A percentile compares a stretch with the other conserved stretches of the same genome.
Conservation (phyloP, 495 filamentous ascomycete genomes). For the Cudoniella acicularis region DNA sequence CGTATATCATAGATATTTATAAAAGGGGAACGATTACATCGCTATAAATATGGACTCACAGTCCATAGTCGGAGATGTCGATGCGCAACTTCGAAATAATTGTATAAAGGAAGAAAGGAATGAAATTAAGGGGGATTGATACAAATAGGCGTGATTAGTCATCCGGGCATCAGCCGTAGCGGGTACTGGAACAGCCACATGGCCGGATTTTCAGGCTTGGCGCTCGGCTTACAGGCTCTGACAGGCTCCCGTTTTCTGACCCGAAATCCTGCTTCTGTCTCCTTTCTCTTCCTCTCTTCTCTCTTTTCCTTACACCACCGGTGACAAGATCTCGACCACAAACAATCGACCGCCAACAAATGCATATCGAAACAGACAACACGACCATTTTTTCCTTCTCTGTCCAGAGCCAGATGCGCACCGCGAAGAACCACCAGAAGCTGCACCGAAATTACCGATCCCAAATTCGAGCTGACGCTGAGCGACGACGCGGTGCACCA, state of each 20-base stretch:
- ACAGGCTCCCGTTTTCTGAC: background rate
- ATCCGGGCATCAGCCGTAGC: background rate
- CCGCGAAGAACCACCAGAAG: conserved; percentile 25
- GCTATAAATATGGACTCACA: no score
- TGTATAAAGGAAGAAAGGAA: background rate
- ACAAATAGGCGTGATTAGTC: background rate
- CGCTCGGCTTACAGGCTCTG: background rate
- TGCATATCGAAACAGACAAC: conserved; percentile 26
- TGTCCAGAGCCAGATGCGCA: conserved; percentile 24
- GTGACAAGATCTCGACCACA: conserved; percentile 5
- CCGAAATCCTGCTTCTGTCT: background rate
- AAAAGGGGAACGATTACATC: no score
- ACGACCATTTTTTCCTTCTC: conserved; percentile 4
- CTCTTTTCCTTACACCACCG: conserved; percentile 18
- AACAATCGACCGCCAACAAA: conserved; percentile 16
- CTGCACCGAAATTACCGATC: conserved; percentile 25
- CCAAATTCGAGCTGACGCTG: conserved; percentile 24
- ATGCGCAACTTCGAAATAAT: no score
- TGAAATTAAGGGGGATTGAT: background rate
- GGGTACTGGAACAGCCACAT: background rate
- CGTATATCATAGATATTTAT: no score
- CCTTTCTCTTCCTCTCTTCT: conserved; percentile 3
- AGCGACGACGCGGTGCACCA: conserved; percentile 25
- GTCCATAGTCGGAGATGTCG: no score
- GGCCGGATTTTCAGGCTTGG: background rate